Evolutionary conservation across 192 early-diverging fungal species (phyloP).

Genomic region (Backusella tuberculispora): DNA sequence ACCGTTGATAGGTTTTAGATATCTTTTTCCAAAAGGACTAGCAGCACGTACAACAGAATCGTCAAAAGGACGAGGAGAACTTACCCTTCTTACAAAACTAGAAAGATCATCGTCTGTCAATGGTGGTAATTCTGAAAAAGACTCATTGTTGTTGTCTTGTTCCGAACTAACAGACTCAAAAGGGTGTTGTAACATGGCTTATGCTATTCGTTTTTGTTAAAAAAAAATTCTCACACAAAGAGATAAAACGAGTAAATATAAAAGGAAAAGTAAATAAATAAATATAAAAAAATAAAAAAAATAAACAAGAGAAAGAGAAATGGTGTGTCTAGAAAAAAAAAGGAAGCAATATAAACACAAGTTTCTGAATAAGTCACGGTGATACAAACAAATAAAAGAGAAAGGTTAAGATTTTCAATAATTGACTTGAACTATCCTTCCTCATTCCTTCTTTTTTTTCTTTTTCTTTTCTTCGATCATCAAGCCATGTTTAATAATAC

Average conservation of each 20-base stretch:
- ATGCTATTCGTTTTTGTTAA: neutral
- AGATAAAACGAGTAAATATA: neutral
- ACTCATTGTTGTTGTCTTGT: neutral
- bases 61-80: constrained; percentile 3
- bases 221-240: neutral
- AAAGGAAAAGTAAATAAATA: neutral
- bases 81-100: neutral
- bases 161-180: constrained; percentile 5
- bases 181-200: constrained; percentile 24
- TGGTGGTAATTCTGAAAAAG: constrained; percentile 10
- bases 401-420: neutral
- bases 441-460: neutral
- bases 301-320: constrained; percentile 16
- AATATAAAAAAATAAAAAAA: constrained; percentile 9
- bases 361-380: neutral
- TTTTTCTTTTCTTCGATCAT: neutral
- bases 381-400: constrained; percentile 3
- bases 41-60: constrained; percentile 28
- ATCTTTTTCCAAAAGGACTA: constrained; percentile 34
- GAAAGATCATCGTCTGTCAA: constrained; percentile 28
- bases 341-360: neutral
- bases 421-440: neutral
- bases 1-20: constrained; percentile 37
- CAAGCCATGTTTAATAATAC: neutral
- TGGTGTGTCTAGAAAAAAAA: neutral